Evolutionary conservation across 495 filamentous ascomycete species (phyloP), one percentile per base, ranked within the genome.

Genomic region (Podospora appendiculata): DNA sequence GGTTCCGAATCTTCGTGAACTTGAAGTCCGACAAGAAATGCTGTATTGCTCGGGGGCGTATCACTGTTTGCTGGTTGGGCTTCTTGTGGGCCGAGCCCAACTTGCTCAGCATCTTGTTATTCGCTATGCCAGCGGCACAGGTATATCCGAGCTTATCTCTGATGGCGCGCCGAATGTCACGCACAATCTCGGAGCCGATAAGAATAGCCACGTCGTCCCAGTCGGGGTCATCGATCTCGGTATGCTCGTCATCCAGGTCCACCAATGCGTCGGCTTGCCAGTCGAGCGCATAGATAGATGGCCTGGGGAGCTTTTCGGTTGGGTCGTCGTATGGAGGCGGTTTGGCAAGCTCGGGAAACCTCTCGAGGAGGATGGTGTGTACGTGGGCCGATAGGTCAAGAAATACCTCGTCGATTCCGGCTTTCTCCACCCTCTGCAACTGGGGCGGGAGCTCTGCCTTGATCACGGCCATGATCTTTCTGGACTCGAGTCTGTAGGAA

Each of bases 91-190:
- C 88, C 33, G 88, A 93, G 51, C 92, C 93, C 47, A 97, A 73
- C 71, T 97, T 98, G 45, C 90, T 88, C 53, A 97, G 78, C 84
- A 96, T 90, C 68, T 96, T 98, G 71, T 96, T 97, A 33, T 78
- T 79, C 13, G 90, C 86, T 57, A 98, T 73, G 7, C 93, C 93
- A 1, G 79, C 93, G 19, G 89, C 92, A 68, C 89, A 96, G 13
- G 92, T 96, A 64, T 97, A 97, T 44, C 82, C 80, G 32, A 67
- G 59, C 51, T 58, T 59, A 32, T 63, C 56, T 51, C 43, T 56
- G 34, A 97, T 79, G 32, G 77, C 73, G 9, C 69, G 71, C 19
- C 93, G 79, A 25, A 96, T 75, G 42, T 79, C 72, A n/a, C 87
- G 79, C 36, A 95, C 84, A 58, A 97, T 92, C 63, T 96, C 89